phyloP scores from a whole-genome alignment of 345 rosid genomes.

The Eutrema heterophyllum region DNA sequence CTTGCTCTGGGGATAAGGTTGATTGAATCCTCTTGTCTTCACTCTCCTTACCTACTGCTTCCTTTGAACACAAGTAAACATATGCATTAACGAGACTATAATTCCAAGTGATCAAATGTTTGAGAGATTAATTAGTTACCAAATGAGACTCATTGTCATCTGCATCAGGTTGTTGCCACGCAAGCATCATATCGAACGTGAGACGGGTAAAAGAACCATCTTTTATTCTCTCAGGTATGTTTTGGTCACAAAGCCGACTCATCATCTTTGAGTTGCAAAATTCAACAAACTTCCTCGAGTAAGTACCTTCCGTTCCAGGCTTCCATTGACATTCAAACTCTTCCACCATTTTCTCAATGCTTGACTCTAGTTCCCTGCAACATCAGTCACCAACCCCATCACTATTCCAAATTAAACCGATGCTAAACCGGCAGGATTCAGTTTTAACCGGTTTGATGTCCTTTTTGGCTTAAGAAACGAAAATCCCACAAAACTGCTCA shows the following conservation, averaged over 20 bases:
- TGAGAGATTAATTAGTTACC: conserved; percentile 12
- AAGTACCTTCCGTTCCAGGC: conserved; percentile 37
- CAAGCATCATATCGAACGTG: conserved; percentile 82
- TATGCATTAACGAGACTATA: neutral
- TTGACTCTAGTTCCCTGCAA: conserved; percentile 46
- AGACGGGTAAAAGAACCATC: conserved; percentile 69
- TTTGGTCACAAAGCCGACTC: conserved; percentile 35
- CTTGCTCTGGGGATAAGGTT: conserved; percentile 43
- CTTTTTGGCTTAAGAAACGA: neutral
- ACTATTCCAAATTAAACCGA: neutral
- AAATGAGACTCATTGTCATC: conserved; percentile 34
- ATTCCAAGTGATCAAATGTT: neutral
- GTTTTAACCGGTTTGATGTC: neutral
- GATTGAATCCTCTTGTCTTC: conserved; percentile 49
- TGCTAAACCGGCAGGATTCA: neutral
- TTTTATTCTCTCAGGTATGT: conserved; percentile 47
- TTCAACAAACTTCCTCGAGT: conserved; percentile 66
- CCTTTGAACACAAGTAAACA: conserved; percentile 42
- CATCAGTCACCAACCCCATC: neutral
- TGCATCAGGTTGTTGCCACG: conserved; percentile 71
- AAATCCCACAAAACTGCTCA: neutral
- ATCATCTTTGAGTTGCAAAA: conserved; percentile 58
- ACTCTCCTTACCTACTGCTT: conserved; percentile 51
- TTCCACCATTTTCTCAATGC: conserved; percentile 45
- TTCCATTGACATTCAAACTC: conserved; percentile 72